phyloP scores from a whole-genome alignment of 176 grass and related monocot genomes.

The Phoenix dactylifera region DNA sequence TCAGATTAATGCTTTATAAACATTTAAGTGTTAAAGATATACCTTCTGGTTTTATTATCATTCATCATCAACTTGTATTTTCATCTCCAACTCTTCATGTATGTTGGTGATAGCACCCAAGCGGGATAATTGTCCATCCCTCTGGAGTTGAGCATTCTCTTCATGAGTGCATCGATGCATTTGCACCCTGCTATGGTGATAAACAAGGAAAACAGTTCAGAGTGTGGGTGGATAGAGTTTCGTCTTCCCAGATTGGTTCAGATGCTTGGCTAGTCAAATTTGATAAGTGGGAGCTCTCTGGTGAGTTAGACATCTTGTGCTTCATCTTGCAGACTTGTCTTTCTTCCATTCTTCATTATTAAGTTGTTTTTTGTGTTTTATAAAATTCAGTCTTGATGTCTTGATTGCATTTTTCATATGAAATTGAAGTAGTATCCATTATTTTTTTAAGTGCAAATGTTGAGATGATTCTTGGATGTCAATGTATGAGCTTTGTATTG shows the following conservation, averaged over 20 bases:
- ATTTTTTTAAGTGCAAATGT: too few relatives aligned
- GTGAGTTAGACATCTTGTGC: constrained; percentile 21
- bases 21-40: too few relatives aligned
- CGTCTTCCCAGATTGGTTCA: constrained; percentile 42
- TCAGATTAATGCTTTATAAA: too few relatives aligned
- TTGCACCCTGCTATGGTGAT: constrained; percentile 50
- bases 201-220: constrained; percentile 50
- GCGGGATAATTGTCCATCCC: constrained; percentile 57
- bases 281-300: constrained; percentile 78
- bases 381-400: neutral
- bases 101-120: constrained; percentile 35
- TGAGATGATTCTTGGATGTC: too few relatives aligned
- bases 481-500: too few relatives aligned
- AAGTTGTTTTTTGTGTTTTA: neutral
- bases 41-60: too few relatives aligned
- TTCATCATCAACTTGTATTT: too few relatives aligned
- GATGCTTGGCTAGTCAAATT: constrained; percentile 71
- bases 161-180: constrained; percentile 41
- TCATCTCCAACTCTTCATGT: neutral
- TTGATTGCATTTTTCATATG: too few relatives aligned
- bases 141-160: constrained; percentile 55
- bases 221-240: constrained; percentile 74
- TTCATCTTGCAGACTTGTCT: constrained; percentile 4
- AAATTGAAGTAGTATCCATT: too few relatives aligned
- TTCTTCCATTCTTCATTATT: neutral